Conservation (phyloP, 768 basidiomycete genomes). For the Mycena latifolia region DNA sequence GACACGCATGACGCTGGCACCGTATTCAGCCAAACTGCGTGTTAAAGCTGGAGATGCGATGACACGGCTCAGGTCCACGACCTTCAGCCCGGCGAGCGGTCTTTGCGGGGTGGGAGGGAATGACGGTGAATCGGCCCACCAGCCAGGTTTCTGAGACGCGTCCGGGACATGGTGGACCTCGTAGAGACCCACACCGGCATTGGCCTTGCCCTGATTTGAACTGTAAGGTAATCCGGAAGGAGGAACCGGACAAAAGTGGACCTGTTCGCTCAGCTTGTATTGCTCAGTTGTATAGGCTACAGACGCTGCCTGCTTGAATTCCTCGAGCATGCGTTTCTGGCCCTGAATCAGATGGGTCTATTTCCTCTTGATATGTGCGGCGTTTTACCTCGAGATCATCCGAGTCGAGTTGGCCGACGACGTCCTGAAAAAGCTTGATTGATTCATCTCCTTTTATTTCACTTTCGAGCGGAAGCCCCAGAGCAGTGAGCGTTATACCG, state of each 20-base stretch:
- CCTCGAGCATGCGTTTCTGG: neutral
- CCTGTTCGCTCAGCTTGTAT: slow-evolving; percentile 32
- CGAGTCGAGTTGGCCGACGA: slow-evolving; percentile 23
- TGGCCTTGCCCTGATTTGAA: slow-evolving; percentile 40
- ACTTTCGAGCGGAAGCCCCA: slow-evolving; percentile 7
- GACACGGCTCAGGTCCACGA: slow-evolving; percentile 42
- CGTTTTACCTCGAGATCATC: slow-evolving; percentile 38
- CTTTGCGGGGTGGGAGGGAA: slow-evolving; percentile 15
- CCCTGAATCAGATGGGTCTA: neutral
- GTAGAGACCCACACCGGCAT: slow-evolving; percentile 41
- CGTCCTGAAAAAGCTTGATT: slow-evolving; percentile 27
- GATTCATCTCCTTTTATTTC: slow-evolving; percentile 18
- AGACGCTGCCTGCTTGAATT: slow-evolving; percentile 42
- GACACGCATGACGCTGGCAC: slow-evolving; percentile 44
- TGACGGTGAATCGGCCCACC: slow-evolving; percentile 38
- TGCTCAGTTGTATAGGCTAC: slow-evolving; percentile 36
- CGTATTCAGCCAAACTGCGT: slow-evolving; percentile 43
- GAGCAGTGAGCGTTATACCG: slow-evolving; percentile 6
- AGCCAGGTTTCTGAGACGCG: slow-evolving; percentile 30
- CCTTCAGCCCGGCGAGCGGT: slow-evolving; percentile 39
- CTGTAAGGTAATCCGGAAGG: neutral
- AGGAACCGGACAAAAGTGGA: neutral
- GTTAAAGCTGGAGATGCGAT: slow-evolving; percentile 42
- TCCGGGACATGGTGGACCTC: slow-evolving; percentile 30
- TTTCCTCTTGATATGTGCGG: neutral